A percentile compares a stretch with the other conserved stretches of the same genome.
These are phyloP conservation scores for Dactylellina cionopaga DNA, from an alignment of 2,329 filamentous ascomycete genomes.

Conservation along the genomic window DNA sequence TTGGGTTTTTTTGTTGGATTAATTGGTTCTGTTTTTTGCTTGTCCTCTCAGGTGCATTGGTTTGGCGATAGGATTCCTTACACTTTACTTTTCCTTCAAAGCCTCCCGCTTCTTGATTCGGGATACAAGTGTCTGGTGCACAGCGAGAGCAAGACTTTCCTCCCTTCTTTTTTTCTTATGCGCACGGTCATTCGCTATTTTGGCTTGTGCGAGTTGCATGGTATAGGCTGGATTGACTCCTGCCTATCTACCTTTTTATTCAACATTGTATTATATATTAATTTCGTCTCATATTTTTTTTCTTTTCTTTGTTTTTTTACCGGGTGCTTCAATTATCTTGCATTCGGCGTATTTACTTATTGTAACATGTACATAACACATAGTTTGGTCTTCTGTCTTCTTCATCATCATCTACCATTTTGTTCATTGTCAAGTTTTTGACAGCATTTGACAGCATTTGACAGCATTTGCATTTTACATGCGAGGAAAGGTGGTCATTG, in stretches of 20 bases:
- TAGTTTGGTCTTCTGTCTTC: conserved; percentile 1
- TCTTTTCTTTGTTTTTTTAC: conserved; percentile 3
- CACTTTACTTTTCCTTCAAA: conserved; percentile 19
- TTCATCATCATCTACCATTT: conserved; percentile 10
- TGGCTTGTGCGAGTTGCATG: background rate
- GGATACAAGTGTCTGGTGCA: conserved; percentile 32
- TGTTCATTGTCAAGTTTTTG: conserved; percentile 34
- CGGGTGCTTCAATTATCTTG: conserved; percentile 15
- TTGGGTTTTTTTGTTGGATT: conserved; percentile 35
- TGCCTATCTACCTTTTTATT: conserved; percentile 11
- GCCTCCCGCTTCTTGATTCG: conserved; percentile 14
- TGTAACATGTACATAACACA: conserved; percentile 32
- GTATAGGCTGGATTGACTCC: conserved; percentile 29
- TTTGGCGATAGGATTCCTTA: conserved; percentile 49
- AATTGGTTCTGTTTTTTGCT: conserved; percentile 35
- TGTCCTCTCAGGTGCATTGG: conserved; percentile 48
- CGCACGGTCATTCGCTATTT: background rate
- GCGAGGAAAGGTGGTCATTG: too few species aligned
- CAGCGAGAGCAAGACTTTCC: conserved; percentile 24
- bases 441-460: too few species aligned
- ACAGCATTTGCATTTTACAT: conserved; percentile 40
- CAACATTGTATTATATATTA: conserved; percentile 43
- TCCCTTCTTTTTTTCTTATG: conserved; percentile 14
- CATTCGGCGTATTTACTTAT: conserved; percentile 28
- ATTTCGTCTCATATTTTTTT: background rate